A percentile compares a stretch with the other conserved stretches of the same genome.
phyloP scores from a whole-genome alignment of 495 filamentous ascomycete genomes.

The Daldinia concentrica region DNA sequence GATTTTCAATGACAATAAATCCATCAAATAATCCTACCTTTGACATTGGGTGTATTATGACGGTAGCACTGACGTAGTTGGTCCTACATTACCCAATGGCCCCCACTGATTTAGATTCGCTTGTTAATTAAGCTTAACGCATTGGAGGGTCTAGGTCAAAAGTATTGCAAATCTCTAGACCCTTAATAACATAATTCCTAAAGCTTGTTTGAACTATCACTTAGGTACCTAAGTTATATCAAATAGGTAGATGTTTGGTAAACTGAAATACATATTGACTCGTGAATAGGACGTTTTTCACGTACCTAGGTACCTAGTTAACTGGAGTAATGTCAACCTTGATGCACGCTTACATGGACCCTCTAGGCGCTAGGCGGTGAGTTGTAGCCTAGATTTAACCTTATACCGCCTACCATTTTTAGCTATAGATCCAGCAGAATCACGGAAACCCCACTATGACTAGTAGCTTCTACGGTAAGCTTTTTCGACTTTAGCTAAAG shows the following conservation, averaged over 20 bases:
- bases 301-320: no score
- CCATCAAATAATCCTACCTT: background rate
- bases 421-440: conserved; percentile 34
- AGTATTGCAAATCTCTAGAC: background rate
- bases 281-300: no score
- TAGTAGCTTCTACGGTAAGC: conserved; percentile 35
- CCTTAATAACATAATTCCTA: no score
- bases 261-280: no score
- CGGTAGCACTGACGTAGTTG: conserved; percentile 19
- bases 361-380: conserved; percentile 9
- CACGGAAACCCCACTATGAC: conserved; percentile 29
- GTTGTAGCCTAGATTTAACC: background rate
- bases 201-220: no score
- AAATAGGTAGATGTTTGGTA: no score
- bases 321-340: no score
- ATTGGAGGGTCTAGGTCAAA: background rate
- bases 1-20: background rate
- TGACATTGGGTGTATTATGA: background rate
- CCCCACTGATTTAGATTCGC: background rate
- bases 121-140: background rate
- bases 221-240: no score
- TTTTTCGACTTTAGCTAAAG: background rate
- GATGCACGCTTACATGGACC: no score
- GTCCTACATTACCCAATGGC: conserved; percentile 5
- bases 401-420: conserved; percentile 27